Evolutionary conservation across 2,329 filamentous ascomycete species (phyloP).

Genomic region (Trichophyton schoenleinii): DNA sequence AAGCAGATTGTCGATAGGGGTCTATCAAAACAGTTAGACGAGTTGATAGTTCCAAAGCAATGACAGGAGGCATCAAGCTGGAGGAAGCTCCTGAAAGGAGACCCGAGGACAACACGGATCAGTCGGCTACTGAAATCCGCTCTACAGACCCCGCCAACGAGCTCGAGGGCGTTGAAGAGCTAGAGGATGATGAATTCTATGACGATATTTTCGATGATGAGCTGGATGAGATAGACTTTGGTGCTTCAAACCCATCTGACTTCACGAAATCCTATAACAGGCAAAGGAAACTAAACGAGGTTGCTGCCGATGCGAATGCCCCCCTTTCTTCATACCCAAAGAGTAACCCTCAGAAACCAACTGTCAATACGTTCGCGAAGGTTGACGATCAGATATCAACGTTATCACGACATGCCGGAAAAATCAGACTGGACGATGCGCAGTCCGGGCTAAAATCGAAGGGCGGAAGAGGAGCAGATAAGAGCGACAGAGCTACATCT

Average conservation of each 20-base stretch:
- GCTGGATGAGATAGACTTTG: slow-evolving; percentile 43
- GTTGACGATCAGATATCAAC: slow-evolving; percentile 80
- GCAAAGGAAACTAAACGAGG: slow-evolving; percentile 55
- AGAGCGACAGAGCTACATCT: slow-evolving; percentile 81
- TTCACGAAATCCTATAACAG: slow-evolving; percentile 82
- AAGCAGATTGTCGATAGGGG: background rate
- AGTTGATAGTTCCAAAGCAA: background rate
- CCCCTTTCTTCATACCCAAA: slow-evolving; percentile 51
- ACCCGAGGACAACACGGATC: background rate
- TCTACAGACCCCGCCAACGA: background rate
- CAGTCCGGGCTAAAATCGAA: slow-evolving; percentile 42
- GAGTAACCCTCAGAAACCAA: slow-evolving; percentile 65
- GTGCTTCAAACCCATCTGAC: slow-evolving; percentile 49
- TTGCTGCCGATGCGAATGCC: slow-evolving; percentile 33
- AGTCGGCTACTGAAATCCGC: background rate
- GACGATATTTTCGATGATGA: slow-evolving; percentile 46
- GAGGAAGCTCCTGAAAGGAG: background rate
- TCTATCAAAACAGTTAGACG: background rate
- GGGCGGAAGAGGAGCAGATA: slow-evolving; percentile 46
- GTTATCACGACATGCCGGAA: slow-evolving; percentile 72
- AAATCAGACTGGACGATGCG: slow-evolving; percentile 63
- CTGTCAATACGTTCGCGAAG: slow-evolving; percentile 63
- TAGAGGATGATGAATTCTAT: slow-evolving; percentile 49
- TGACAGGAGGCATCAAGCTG: background rate
- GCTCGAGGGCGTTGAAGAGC: slow-evolving; percentile 34